Evolutionary conservation across 139 green algal species (phyloP).

Genomic region (Bryopsis sp.): DNA sequence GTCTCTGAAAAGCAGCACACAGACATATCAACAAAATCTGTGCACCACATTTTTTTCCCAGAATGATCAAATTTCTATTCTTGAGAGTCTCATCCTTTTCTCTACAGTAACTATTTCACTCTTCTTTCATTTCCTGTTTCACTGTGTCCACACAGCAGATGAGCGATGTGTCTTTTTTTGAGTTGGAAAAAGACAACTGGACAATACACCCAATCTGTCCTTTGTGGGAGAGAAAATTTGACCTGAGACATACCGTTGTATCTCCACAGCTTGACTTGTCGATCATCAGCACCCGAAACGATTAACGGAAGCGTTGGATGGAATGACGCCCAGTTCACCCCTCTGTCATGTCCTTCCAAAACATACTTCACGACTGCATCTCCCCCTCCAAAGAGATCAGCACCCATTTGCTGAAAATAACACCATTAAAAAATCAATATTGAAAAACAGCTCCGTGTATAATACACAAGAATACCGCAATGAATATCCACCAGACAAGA

Average conservation of each 20-base stretch:
- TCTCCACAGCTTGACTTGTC: conserved; percentile 98
- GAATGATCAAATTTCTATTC: too few relatives aligned
- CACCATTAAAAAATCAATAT: not conserved
- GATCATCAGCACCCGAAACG: conserved; percentile 97
- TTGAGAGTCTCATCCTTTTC: too few relatives aligned
- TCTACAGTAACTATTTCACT: too few relatives aligned
- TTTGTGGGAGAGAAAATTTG: too few relatives aligned
- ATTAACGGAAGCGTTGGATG: conserved; percentile 96
- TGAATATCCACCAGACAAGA: too few relatives aligned
- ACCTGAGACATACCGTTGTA: conserved; percentile 78
- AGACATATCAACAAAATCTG: not conserved
- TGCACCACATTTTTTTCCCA: too few relatives aligned
- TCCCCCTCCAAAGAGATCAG: conserved; percentile 94
- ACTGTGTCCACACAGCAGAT: too few relatives aligned
- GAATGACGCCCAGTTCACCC: conserved; percentile 98
- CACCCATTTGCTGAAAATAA: conserved; percentile 65
- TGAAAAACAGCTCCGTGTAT: not conserved
- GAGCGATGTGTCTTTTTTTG: not conserved
- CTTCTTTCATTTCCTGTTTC: too few relatives aligned
- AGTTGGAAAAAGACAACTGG: too few relatives aligned
- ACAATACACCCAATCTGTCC: too few relatives aligned
- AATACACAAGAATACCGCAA: not conserved
- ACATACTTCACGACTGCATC: conserved; percentile 99
- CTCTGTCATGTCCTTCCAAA: conserved; percentile 96
- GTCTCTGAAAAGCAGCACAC: conserved; percentile 57